These are phyloP conservation scores for Exsudoporus frostii DNA, from an alignment of 768 basidiomycete genomes.

Conservation along the genomic window DNA sequence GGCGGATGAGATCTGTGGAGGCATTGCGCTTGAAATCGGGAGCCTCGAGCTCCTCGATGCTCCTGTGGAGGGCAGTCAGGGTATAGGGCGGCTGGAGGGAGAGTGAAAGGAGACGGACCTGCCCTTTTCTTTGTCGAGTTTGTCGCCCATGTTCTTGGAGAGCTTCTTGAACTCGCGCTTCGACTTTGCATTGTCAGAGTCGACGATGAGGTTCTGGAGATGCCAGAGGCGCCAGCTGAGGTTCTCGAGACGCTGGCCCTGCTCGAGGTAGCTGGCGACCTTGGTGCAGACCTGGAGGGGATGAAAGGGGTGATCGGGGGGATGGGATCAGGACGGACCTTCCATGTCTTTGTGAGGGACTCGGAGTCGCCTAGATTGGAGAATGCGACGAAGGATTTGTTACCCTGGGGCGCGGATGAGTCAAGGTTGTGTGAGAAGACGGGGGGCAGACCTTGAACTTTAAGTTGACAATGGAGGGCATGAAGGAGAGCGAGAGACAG, in stretches of 20 bases:
- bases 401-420: slow-evolving; percentile 51
- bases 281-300: slow-evolving; percentile 74
- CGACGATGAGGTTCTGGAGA: slow-evolving; percentile 87
- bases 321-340: slow-evolving; percentile 44
- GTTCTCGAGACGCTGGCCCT: slow-evolving; percentile 89
- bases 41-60: slow-evolving; percentile 80
- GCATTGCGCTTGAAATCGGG: slow-evolving; percentile 78
- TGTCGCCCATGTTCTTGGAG: slow-evolving; percentile 86
- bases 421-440: neutral
- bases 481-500: slow-evolving; percentile 24
- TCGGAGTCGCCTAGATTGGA: slow-evolving; percentile 84
- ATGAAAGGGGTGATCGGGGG: slow-evolving; percentile 6
- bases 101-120: slow-evolving; percentile 48
- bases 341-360: slow-evolving; percentile 87
- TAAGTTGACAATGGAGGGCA: slow-evolving; percentile 83
- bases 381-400: slow-evolving; percentile 94
- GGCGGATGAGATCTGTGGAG: slow-evolving; percentile 76
- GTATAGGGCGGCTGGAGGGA: slow-evolving; percentile 8
- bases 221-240: slow-evolving; percentile 92
- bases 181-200: slow-evolving; percentile 81
- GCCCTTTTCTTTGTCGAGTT: slow-evolving; percentile 90
- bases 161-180: slow-evolving; percentile 90
- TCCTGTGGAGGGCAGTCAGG: slow-evolving; percentile 42
- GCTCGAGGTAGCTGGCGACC: slow-evolving; percentile 87
- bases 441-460: slow-evolving; percentile 71